Evolutionary conservation across 1,139 yeast genomes (phyloP), one percentile per base, ranked within the genome.

Genomic region (Debaryomyces sp.): DNA sequence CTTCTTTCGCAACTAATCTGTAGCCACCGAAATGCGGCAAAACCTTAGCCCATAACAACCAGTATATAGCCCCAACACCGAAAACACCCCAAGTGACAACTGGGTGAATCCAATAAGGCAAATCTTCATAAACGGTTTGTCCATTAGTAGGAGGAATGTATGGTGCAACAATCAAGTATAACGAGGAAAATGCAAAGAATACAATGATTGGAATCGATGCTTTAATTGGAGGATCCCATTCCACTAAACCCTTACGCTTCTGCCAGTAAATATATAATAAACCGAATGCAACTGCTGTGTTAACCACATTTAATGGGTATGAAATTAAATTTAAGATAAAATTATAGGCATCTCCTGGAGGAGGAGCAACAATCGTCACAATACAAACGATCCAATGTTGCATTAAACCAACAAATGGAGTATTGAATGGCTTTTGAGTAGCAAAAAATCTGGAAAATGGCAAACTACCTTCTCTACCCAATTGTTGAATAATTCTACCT

Each of bases 71-170:
- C 53, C 96, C 96, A 50, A 84, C 65, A 6, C 75, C 88, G 58
- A 89, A 86, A 41, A 89, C 76, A 53, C 86, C 94, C 85, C 91
- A 81, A 9, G 95, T 86, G 21, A 87, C 90, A 44, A 88, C 96
- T 60, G 92, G 85, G 65, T 88, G 96, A 49, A 86, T 78, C 78
- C 83, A 89, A 71, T 88, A 89, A 36, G 95, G 96, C 59, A 87
- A 71, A 48, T 64, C 59, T 41, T 81, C 70, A 75, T 87, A 89
- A 50, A 86, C 91, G 43, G 76, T 74, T 68, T 86, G 87, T 32
- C 86, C 88, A 36, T 63, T 72, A 32, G 76, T 63, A 45, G 96
- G 96, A 37, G 95, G 92, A 54, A 89, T 78, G 63, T 87, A 89
- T 47, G 96, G 96, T 41, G 96, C 94, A 50, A 81, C 80, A 49